Evolutionary conservation across 192 early-diverging fungal species (phyloP), one percentile per base, ranked within the genome.

Genomic region (Coemansia sp.): DNA sequence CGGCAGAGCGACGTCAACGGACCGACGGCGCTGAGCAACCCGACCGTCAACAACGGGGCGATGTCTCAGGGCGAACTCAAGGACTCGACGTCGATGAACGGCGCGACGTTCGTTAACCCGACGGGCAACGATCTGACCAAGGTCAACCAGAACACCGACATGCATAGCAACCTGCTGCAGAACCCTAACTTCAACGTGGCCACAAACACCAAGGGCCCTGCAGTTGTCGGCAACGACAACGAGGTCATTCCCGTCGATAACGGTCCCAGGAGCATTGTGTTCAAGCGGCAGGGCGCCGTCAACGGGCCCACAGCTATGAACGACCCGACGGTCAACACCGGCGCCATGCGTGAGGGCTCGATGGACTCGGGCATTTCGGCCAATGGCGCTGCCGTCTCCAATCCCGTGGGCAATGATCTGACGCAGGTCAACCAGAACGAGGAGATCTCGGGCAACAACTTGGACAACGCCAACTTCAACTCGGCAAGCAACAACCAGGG

Each of bases 111-210:
- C 50, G 56, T 60, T 54, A 51, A 65, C 40, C 58, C 69, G 0
- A 23, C 37, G 3, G 69, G 62, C 42, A 71, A 71, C 57, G 41
- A 40, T 6, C 31, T 71, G 12, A 48, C 45, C 52, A 51, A 63
- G n/a, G 38, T 53, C 36, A 71, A 63, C 50, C 40, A 17, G 20
- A 71, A 71, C 54, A 3, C 42, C 5, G 40, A 71, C 53, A n/a
- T 71, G 23, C 69, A 71, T 37, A 62, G 60, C 57, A 71, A 71
- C 58, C 39, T 54, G n/a, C n/a, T 71, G 16, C 56, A 60, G 17
- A 71, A 71, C 50, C 62, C 62, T 15, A 63, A 55, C 12, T 10
- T 65, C 41, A 71, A 71, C 54, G n/a, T 60, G 3, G 69, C 62
- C 3, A 11, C 16, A 3, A 31, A 51, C n/a, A 55, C 53, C 2